Percentiles rank a stretch among this genome's conserved stretches.
These are phyloP conservation scores for Solanum bulbocastanum DNA, from an alignment of 257 asterid species.

Conservation along the genomic window DNA sequence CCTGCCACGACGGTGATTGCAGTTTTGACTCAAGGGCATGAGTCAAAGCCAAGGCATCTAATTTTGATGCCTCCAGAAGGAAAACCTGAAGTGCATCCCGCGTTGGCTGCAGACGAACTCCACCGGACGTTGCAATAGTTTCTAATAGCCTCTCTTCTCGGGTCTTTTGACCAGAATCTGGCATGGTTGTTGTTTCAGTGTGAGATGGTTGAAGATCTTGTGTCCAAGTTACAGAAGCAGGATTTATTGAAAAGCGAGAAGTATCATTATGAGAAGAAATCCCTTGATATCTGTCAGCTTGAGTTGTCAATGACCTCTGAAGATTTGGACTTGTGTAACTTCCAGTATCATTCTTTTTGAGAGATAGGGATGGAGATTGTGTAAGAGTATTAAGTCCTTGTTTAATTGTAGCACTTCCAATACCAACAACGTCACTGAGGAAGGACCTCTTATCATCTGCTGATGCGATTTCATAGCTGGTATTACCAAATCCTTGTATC, in stretches of 20 bases:
- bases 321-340: slow-evolving; percentile 82
- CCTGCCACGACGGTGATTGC: slow-evolving; percentile 93
- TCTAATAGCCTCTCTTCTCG: slow-evolving; percentile 84
- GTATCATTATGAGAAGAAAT: slow-evolving; percentile 30
- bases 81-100: slow-evolving; percentile 85
- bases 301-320: slow-evolving; percentile 70
- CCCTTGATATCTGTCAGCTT: slow-evolving; percentile 59
- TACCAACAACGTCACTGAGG: slow-evolving; percentile 83
- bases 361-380: slow-evolving; percentile 67
- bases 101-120: slow-evolving; percentile 94
- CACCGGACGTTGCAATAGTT: slow-evolving; percentile 84
- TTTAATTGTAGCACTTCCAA: slow-evolving; percentile 84
- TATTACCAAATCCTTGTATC: slow-evolving; percentile 90
- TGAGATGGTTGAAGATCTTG: slow-evolving; percentile 47
- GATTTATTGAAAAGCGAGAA: slow-evolving; percentile 46
- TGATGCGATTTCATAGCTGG: slow-evolving; percentile 54
- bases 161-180: slow-evolving; percentile 43
- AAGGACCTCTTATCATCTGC: slow-evolving; percentile 77
- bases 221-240: slow-evolving; percentile 65
- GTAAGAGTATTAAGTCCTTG: slow-evolving; percentile 78
- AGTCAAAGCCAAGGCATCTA: slow-evolving; percentile 54
- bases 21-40: slow-evolving; percentile 77
- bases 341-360: slow-evolving; percentile 64
- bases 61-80: slow-evolving; percentile 68
- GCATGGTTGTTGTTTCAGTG: slow-evolving; percentile 38